phyloP scores from a whole-genome alignment of 345 rosid species.

The Rhodamnia argentea region DNA sequence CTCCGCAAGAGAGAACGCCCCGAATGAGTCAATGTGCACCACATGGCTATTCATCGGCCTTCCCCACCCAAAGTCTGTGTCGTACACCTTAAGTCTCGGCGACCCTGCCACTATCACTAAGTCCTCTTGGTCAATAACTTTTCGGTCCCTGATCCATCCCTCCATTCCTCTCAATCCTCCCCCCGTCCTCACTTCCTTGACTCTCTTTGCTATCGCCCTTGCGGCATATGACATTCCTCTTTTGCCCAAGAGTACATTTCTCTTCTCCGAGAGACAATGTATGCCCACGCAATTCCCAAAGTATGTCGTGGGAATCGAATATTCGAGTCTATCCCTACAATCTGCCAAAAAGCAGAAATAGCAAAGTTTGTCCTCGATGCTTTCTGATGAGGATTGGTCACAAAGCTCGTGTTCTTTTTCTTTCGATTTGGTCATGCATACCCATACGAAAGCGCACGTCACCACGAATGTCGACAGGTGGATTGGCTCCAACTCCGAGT shows the following conservation, averaged over 20 bases:
- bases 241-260: slow-evolving; percentile 6
- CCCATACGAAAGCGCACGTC: neutral
- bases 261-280: slow-evolving; percentile 1
- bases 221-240: slow-evolving; percentile 21
- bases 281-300: slow-evolving; percentile 25
- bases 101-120: slow-evolving; percentile 17
- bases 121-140: neutral
- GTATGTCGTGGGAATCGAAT: slow-evolving; percentile 6
- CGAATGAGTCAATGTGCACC: neutral
- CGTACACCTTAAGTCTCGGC: neutral
- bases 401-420: neutral
- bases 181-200: slow-evolving; percentile 5
- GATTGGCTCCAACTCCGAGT: neutral
- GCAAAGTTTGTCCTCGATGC: neutral
- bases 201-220: slow-evolving; percentile 12
- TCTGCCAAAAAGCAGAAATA: neutral
- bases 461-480: neutral
- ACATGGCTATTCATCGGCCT: slow-evolving; percentile 17
- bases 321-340: neutral
- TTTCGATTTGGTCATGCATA: neutral
- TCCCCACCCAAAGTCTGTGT: slow-evolving; percentile 36
- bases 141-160: neutral
- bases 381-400: neutral
- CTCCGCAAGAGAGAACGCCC: slow-evolving; percentile 6
- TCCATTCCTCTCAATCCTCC: slow-evolving; percentile 7